A percentile compares a stretch with the other conserved stretches of the same genome.
phyloP scores from a whole-genome alignment of 352 stramenopile species.

The Pythium grandisporangium region DNA sequence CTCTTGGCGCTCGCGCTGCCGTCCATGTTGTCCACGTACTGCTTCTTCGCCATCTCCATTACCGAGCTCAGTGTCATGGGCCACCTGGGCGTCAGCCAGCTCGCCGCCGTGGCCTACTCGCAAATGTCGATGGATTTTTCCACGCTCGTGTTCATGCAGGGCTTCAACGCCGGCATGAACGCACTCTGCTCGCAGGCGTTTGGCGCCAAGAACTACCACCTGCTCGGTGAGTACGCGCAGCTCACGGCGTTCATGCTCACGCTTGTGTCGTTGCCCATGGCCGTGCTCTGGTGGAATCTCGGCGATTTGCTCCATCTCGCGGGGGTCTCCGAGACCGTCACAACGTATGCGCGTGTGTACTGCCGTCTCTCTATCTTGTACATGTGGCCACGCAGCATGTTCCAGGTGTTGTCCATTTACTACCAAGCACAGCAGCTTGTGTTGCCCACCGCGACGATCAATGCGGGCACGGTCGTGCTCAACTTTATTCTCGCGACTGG shows the following conservation, averaged over 20 bases:
- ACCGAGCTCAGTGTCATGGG: constrained; percentile 78
- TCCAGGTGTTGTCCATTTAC: constrained; percentile 65
- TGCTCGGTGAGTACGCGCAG: constrained; percentile 61
- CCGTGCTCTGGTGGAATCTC: constrained; percentile 68
- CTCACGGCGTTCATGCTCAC: constrained; percentile 50
- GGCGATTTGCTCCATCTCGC: constrained; percentile 35
- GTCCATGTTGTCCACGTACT: constrained; percentile 53
- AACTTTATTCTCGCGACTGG: constrained; percentile 53
- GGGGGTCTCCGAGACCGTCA: constrained; percentile 32
- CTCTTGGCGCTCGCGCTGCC: constrained; percentile 51
- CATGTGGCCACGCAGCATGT: constrained; percentile 76
- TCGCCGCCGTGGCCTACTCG: constrained; percentile 72
- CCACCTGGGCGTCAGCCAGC: constrained; percentile 64
- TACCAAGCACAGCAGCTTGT: constrained; percentile 81
- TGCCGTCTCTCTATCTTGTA: constrained; percentile 55
- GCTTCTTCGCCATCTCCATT: constrained; percentile 74
- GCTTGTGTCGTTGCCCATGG: constrained; percentile 54
- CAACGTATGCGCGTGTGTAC: constrained; percentile 42
- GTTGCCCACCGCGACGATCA: constrained; percentile 52
- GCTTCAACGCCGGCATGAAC: constrained; percentile 76
- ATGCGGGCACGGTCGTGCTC: constrained; percentile 41
- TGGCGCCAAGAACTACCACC: constrained; percentile 68
- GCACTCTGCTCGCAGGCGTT: constrained; percentile 79
- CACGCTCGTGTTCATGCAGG: constrained; percentile 72
- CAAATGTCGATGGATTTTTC: constrained; percentile 74